phyloP scores from a whole-genome alignment of 2,329 filamentous ascomycete species.

The Aspergillus caelatus region DNA sequence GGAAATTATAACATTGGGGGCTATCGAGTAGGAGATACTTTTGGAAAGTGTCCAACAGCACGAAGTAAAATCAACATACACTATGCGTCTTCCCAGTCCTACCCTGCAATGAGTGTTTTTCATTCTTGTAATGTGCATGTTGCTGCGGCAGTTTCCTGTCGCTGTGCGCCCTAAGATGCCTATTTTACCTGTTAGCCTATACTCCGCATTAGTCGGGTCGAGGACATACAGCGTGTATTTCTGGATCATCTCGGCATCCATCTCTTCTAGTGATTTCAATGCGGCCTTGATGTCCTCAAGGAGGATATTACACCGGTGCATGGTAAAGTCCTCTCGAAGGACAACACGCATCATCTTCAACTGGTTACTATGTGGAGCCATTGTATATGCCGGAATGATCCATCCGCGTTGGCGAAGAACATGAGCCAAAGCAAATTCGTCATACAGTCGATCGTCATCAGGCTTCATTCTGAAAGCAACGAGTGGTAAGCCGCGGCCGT shows the following conservation, averaged over 20 bases:
- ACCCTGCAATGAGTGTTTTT: constrained; percentile 82
- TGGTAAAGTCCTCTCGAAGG: constrained; percentile 85
- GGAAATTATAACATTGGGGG: neutral
- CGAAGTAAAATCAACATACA: constrained; percentile 62
- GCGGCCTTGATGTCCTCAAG: constrained; percentile 77
- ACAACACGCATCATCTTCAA: constrained; percentile 92
- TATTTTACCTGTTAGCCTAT: neutral
- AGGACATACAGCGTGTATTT: constrained; percentile 63
- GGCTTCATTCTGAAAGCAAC: constrained; percentile 80
- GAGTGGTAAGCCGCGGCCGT: constrained; percentile 77
- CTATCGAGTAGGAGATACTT: neutral
- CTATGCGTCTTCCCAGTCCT: constrained; percentile 87
- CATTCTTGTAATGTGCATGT: constrained; percentile 60
- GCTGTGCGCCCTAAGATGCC: constrained; percentile 12
- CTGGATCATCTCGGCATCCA: constrained; percentile 71
- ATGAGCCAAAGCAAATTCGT: constrained; percentile 78
- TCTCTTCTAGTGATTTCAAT: constrained; percentile 67
- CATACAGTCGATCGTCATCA: constrained; percentile 59
- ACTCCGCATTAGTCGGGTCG: neutral
- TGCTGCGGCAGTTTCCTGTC: constrained; percentile 12
- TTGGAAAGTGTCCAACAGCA: neutral
- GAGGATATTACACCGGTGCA: constrained; percentile 75
- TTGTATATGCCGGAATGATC: constrained; percentile 94
- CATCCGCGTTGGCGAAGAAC: constrained; percentile 81
- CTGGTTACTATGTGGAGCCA: constrained; percentile 81